phyloP scores from a whole-genome alignment of 768 basidiomycete species.

The Auricularia heimuer region DNA sequence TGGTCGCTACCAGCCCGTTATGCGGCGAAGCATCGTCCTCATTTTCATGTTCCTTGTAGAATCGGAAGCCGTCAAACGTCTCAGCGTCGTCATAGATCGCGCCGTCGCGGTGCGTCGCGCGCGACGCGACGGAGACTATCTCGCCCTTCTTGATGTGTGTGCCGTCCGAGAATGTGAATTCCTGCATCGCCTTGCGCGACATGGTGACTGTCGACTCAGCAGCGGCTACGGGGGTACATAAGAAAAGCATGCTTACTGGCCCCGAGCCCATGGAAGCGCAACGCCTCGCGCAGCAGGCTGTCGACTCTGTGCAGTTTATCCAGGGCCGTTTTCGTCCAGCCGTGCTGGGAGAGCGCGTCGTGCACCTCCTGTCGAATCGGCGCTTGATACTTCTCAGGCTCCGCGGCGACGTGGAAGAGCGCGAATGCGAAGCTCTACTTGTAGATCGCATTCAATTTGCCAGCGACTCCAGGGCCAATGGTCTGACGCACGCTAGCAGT shows the following conservation, averaged over 20 bases:
- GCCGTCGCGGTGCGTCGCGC: slow-evolving; percentile 3
- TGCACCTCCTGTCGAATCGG: slow-evolving; percentile 37
- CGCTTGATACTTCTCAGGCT: slow-evolving; percentile 21
- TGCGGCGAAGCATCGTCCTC: slow-evolving; percentile 23
- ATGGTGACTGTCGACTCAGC: slow-evolving; percentile 6
- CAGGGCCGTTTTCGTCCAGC: slow-evolving; percentile 27
- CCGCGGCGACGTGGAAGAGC: slow-evolving; percentile 25
- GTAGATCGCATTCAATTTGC: no score
- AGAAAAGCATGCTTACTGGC: slow-evolving; percentile 14
- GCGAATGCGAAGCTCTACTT: no score
- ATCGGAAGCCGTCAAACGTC: slow-evolving; percentile 5
- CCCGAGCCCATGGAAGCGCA: slow-evolving; percentile 22
- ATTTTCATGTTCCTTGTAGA: slow-evolving; percentile 12
- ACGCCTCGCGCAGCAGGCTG: slow-evolving; percentile 36
- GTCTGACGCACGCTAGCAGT: no score
- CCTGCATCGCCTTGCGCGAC: slow-evolving; percentile 20
- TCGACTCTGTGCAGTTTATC: slow-evolving; percentile 33
- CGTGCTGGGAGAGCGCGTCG: slow-evolving; percentile 23
- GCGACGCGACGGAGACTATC: slow-evolving; percentile 11
- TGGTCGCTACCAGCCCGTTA: slow-evolving; percentile 21
- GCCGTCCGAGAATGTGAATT: slow-evolving; percentile 28
- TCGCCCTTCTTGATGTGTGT: slow-evolving; percentile 17
- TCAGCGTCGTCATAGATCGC: slow-evolving; percentile 3
- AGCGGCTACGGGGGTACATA: no score
- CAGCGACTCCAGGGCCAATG: no score